Evolutionary conservation across 75 land plant genomes (phyloP).

Genomic region (Selaginella tamariscina): DNA sequence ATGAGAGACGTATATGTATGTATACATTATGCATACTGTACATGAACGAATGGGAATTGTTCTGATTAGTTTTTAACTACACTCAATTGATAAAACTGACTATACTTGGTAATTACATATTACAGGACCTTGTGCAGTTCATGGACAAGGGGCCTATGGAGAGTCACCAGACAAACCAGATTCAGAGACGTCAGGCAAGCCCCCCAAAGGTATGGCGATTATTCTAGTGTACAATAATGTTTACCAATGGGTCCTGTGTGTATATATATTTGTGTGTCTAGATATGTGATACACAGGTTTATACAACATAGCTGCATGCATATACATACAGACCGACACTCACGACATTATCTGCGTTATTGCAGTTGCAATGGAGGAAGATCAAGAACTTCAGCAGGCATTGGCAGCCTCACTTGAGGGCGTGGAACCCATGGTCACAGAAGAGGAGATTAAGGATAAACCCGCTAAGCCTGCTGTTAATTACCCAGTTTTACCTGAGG

Average conservation of each 20-base stretch:
- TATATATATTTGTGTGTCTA: too few relatives aligned
- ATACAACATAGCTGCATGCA: too few relatives aligned
- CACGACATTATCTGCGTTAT: constrained; percentile 70
- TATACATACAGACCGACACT: constrained; percentile 55
- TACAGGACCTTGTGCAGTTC: constrained; percentile 71
- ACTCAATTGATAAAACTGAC: neutral
- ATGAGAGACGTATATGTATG: too few relatives aligned
- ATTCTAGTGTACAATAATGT: too few relatives aligned
- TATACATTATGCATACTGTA: too few relatives aligned
- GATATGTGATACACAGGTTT: too few relatives aligned
- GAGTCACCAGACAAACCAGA: constrained; percentile 51
- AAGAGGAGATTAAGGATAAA: constrained; percentile 12
- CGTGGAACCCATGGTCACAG: neutral
- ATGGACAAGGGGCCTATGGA: constrained; percentile 86
- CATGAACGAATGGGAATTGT: too few relatives aligned
- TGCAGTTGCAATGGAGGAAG: constrained; percentile 32
- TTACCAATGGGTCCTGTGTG: too few relatives aligned
- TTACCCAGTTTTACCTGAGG: constrained; percentile 73
- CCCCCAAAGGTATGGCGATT: too few relatives aligned
- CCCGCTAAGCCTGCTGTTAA: constrained; percentile 8
- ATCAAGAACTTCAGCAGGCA: constrained; percentile 52
- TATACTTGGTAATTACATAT: neutral
- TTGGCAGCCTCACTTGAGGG: constrained; percentile 52
- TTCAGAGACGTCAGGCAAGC: constrained; percentile 38
- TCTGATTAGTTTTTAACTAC: too few relatives aligned